Percentiles rank a stretch among this genome's conserved stretches.
These are phyloP conservation scores for Geotrichum europaeum DNA, from an alignment of 1,139 yeast species.

Conservation along the genomic window DNA sequence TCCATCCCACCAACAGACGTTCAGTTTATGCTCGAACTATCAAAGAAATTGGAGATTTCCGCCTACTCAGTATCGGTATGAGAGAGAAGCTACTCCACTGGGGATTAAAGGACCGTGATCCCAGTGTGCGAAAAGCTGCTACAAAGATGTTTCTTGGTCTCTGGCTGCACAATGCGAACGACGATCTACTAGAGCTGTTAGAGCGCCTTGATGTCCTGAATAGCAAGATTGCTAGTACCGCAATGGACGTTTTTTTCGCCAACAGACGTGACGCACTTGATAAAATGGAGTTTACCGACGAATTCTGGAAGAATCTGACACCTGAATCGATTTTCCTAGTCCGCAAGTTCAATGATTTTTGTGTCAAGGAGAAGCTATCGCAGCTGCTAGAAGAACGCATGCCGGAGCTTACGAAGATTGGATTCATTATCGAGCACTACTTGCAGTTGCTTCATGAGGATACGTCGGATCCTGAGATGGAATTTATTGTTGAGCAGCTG, in stretches of 20 bases:
- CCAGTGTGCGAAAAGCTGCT: constrained; percentile 65
- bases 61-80: constrained; percentile 50
- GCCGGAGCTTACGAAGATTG: constrained; percentile 75
- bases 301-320: constrained; percentile 64
- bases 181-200: constrained; percentile 65
- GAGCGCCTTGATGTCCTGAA: constrained; percentile 64
- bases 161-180: constrained; percentile 68
- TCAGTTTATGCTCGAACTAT: constrained; percentile 64
- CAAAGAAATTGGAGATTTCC: constrained; percentile 63
- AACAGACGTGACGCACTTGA: constrained; percentile 56
- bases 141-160: constrained; percentile 57
- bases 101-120: constrained; percentile 88
- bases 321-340: constrained; percentile 72
- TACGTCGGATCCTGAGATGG: constrained; percentile 51
- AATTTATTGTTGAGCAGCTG: constrained; percentile 72
- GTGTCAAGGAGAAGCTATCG: constrained; percentile 42
- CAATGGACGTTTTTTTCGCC: constrained; percentile 58
- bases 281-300: constrained; percentile 49
- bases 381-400: constrained; percentile 64
- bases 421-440: constrained; percentile 52
- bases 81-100: constrained; percentile 66
- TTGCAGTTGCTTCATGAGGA: constrained; percentile 43
- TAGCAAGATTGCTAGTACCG: constrained; percentile 57
- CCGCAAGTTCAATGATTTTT: constrained; percentile 59
- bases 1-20: constrained; percentile 63